Conservation (phyloP, 1,284 basidiomycete genomes). For the Agroathelia rolfsii region DNA sequence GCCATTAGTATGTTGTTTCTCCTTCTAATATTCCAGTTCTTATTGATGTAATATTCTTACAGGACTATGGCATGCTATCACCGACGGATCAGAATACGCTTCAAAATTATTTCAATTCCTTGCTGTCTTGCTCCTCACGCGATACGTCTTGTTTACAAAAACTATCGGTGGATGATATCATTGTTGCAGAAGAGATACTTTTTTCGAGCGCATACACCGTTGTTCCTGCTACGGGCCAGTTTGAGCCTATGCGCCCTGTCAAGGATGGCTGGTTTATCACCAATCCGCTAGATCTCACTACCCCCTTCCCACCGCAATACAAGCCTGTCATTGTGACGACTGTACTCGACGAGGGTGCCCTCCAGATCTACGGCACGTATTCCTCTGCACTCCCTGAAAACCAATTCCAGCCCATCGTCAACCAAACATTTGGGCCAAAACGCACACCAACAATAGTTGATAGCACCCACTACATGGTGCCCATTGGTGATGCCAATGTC, state of each 20-base stretch:
- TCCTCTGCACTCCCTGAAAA: constrained; percentile 28
- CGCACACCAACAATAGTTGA: constrained; percentile 37
- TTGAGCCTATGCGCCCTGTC: constrained; percentile 54
- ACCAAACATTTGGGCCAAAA: constrained; percentile 36
- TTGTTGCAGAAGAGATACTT: constrained; percentile 37
- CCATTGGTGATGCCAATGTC: constrained; percentile 22
- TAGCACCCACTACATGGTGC: constrained; percentile 41
- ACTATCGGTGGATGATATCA: constrained; percentile 40
- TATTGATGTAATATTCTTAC: too few relatives aligned
- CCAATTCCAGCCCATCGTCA: constrained; percentile 31
- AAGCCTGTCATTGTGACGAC: constrained; percentile 65
- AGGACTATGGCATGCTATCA: constrained; percentile 70
- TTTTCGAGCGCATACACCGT: constrained; percentile 28
- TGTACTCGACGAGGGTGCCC: constrained; percentile 58
- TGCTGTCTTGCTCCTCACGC: constrained; percentile 35
- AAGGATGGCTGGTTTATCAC: constrained; percentile 50
- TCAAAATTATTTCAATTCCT: constrained; percentile 41
- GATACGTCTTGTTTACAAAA: constrained; percentile 41
- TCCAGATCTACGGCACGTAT: constrained; percentile 41
- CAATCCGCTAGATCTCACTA: constrained; percentile 45
- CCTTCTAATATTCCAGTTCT: background rate
- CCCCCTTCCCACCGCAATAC: constrained; percentile 41
- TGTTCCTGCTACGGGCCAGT: constrained; percentile 39
- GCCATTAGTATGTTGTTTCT: constrained; percentile 64
- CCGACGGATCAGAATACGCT: constrained; percentile 42